Conservation (phyloP, 345 rosid species). For the Eucalyptus decipiens region DNA sequence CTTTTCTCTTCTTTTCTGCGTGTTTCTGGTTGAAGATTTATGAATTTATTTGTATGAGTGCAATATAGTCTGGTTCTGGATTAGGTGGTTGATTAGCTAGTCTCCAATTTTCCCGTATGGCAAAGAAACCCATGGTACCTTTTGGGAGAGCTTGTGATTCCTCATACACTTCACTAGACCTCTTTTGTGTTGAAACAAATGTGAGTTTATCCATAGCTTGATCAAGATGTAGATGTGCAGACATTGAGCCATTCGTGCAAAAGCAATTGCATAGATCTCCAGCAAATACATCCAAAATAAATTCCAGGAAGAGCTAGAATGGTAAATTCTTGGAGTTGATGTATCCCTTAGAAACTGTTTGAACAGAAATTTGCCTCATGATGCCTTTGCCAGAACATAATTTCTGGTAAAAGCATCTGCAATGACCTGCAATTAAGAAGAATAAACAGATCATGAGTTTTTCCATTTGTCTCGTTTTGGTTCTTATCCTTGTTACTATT, state of each 20-base stretch:
- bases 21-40: neutral
- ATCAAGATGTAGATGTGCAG: neutral
- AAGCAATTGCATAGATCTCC: neutral
- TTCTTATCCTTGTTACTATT: neutral
- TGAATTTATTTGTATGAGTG: neutral
- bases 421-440: neutral
- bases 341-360: neutral
- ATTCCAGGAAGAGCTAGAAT: neutral
- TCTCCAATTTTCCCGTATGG: neutral
- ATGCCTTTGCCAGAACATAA: neutral
- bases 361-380: neutral
- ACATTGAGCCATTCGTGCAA: neutral
- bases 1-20: neutral
- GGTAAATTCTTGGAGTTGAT: neutral
- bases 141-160: neutral
- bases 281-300: neutral
- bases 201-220: neutral
- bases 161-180: neutral
- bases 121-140: neutral
- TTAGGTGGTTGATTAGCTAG: neutral
- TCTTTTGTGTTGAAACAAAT: neutral
- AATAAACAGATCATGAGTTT: neutral
- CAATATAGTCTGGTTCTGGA: neutral
- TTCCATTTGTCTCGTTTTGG: neutral
- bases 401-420: neutral